Evolutionary conservation across 257 asterid genomes (phyloP), one percentile per base, ranked within the genome.

Genomic region (Salvia splendens): DNA sequence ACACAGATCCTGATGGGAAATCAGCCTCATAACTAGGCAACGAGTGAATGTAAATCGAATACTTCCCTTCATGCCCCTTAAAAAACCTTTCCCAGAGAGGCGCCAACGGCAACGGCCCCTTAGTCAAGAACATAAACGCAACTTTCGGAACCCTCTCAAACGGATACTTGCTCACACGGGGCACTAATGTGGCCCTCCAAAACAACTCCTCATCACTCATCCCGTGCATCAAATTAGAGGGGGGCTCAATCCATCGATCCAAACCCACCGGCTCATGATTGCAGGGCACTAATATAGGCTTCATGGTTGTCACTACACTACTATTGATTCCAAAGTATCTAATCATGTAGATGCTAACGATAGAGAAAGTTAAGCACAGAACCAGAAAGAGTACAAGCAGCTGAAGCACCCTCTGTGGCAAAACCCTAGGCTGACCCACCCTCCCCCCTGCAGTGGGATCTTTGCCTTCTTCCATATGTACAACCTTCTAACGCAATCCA

Each of bases 81-180:
- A 86, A 86, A 43, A 86, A 84, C 80, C 88, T 78, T 79, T 82
- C 90, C 94, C 94, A 86, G 8, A 86, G 82, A 6, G 87, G 84
- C 0, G 84, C 69, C 30, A 86, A 61, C 0, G 94, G 94, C 85
- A 86, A 65, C 0, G 81, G 85, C 8, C 91, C 94, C 32, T 77
- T 82, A 3, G 88, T 75, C 87, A 86, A 77, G 90, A 86, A 86
- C 91, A 86, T 80, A 77, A 86, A 84, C 0, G 94, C 94, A 5
- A 86, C 49, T 64, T 84, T 86, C 0, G 88, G 86, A 12, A 75
- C 82, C 62, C 89, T 68, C 50, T 75, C 9, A 64, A 74, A 84
- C 3, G 88, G 94, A 65, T 74, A 78, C 17, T 77, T 71, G 54
- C 73, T 73, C 12, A 77, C 69, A 40, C 72, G 77, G 14, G 94